Conservation (phyloP, 2,329 filamentous ascomycete genomes). For the Alternaria sp. region DNA sequence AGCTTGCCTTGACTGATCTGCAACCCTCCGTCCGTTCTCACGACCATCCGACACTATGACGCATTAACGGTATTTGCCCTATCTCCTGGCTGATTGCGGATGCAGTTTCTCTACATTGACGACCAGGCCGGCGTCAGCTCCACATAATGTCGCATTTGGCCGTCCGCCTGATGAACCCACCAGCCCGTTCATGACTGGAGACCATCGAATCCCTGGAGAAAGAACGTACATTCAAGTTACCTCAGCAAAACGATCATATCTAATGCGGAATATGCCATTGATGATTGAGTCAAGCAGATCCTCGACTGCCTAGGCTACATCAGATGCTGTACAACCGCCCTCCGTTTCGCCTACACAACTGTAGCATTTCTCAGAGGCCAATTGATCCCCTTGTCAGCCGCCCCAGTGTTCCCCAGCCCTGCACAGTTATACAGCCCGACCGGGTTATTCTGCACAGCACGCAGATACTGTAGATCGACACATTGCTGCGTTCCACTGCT, state of each 20-base stretch:
- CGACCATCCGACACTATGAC: not conserved
- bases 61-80: not conserved
- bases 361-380: slow-evolving; percentile 40
- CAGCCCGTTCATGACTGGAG: not conserved
- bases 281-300: not conserved
- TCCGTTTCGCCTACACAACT: not conserved
- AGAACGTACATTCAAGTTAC: not conserved
- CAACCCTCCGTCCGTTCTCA: not conserved
- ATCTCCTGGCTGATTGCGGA: not conserved
- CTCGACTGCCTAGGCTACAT: not conserved
- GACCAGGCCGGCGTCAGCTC: not conserved
- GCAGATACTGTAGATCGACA: slow-evolving; percentile 41
- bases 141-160: not conserved
- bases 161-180: not conserved
- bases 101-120: not conserved
- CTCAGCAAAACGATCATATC: not conserved
- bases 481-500: slow-evolving; percentile 23
- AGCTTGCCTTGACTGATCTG: not conserved
- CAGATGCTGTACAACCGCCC: not conserved
- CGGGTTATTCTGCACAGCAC: slow-evolving; percentile 38
- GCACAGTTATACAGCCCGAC: slow-evolving; percentile 42
- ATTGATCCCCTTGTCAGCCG: slow-evolving; percentile 43
- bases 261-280: not conserved
- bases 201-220: not conserved
- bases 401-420: slow-evolving; percentile 37